Base-by-base conservation (phyloP, 345 rosid genomes). In the Balakata baccata region DNA sequence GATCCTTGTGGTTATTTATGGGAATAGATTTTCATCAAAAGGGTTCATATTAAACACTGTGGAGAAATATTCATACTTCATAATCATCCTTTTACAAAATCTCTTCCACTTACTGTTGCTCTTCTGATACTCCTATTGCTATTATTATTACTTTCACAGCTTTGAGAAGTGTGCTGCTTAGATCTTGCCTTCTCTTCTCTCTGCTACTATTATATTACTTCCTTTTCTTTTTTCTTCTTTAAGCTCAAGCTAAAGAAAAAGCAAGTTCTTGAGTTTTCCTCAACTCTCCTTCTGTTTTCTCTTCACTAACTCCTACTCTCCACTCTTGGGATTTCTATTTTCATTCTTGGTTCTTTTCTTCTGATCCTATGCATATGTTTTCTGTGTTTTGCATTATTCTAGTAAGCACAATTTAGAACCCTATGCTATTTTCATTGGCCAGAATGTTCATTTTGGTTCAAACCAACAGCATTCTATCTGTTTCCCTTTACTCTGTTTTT, bases 141-240 rank as follows among this genome's bases (percentile, higher is more conserved):
- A 71, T 77, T 29, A 29, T 29, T 78, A 80, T 77, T 70, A 62
- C 77, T 79, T 72, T 23, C 69, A 66, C 61, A 70, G 81, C 85
- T 82, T 84, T 74, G 89, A 75, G 69, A 85, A 82, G 78, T 72
- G 86, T 84, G 88, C 85, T 75, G 57, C 57, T 58, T 68, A 59
- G 67, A 65, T 76, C 80, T 79, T 72, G 62, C 52, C 72, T 69
- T 70, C 72, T 71, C 22, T 47, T 18, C 71, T 83, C 74, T 70
- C 63, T 43, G 47, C 70, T 61, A 3, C 70, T 61, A 3, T 75
- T 74, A 16, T 78, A 56, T 53, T 34, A 61, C 23, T 71, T 75
- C 62, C 70, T 80, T 83, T 76, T 41, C 70, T 81, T 72, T 56
- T 66, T 72, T 69, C 76, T 85, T 79, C 74, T 74, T 69, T 65